Evolutionary conservation across 495 filamentous ascomycete species (phyloP), one percentile per base, ranked within the genome.

Genomic region (Hypoxylon fuscum): DNA sequence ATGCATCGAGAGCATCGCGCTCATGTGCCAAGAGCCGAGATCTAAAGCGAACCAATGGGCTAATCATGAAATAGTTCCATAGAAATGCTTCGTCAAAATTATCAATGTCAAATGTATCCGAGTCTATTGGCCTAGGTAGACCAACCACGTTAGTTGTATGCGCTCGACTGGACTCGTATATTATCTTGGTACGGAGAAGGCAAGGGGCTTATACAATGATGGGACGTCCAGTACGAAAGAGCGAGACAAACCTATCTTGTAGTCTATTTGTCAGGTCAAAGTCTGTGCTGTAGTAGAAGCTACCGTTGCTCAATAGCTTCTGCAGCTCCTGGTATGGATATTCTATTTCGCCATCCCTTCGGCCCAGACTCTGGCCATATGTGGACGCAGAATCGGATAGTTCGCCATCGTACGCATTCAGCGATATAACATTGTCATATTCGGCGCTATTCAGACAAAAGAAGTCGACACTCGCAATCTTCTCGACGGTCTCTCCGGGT

Each of bases 61-160:
- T 83, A 57, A 98, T 96, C 93, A 98, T 98, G 75, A 95, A 96
- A 8, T 90, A 92, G 64, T 98, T 98, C 95, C 95, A 98, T 22
- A 98, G 76, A 76, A 96, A 97, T 5, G 89, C 88, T 56, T 90
- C 88, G 73, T 98, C 91, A 25, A 97, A 85, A 47, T 87, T 88
- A 54, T 91, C 90, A 52, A 93, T 88, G 66, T 92, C 90, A 61
- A 95, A 92, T 14, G 85, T 80, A 15, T 85, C 66, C 21, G 73
- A 70, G 56, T 89, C 80, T 69, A 83, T 76, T 43, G 78, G 76
- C 61, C 77, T 81, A 60, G 3, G 57, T 35, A 11, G 41, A 47
- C 8, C 12, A 25, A 47, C 8, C 12, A 25, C 59, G 65, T 69
- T 42, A 75, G 65, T 35, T 52, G 8, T 5, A 4, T 9, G 18